Evolutionary conservation across 2,329 filamentous ascomycete species (phyloP).

Genomic region (Graphilbum sp.): DNA sequence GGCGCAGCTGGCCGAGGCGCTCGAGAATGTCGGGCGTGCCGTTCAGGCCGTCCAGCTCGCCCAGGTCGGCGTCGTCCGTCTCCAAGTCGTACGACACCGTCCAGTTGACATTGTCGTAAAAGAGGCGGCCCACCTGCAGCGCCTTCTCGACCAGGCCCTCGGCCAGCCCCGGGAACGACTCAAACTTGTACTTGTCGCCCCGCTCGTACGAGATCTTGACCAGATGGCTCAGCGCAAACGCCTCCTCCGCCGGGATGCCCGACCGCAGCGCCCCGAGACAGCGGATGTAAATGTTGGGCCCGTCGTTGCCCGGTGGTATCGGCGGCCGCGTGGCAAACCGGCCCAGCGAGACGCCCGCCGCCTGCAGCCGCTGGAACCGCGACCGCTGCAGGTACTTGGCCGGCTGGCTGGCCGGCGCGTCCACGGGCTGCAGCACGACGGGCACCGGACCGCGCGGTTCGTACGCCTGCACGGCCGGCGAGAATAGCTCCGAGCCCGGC

Average conservation of each 20-base stretch:
- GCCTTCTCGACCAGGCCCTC: conserved; percentile 79
- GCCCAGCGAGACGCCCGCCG: conserved; percentile 27
- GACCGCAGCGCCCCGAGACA: conserved; percentile 75
- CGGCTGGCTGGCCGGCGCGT: conserved; percentile 60
- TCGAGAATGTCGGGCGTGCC: conserved; percentile 59
- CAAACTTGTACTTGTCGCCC: conserved; percentile 90
- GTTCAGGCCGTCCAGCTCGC: conserved; percentile 36
- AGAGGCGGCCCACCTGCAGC: conserved; percentile 60
- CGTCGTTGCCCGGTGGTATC: conserved; percentile 45
- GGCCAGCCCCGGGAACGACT: conserved; percentile 74
- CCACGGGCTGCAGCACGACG: conserved; percentile 54
- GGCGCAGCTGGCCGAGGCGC: conserved; percentile 47
- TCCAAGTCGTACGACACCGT: conserved; percentile 49
- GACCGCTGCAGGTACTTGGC: conserved; percentile 46
- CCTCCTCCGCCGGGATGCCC: conserved; percentile 61
- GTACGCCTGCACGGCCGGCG: conserved; percentile 48
- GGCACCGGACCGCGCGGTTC: conserved; percentile 45
- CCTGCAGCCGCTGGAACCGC: conserved; percentile 22
- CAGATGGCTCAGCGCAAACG: conserved; percentile 84
- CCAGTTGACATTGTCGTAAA: conserved; percentile 65
- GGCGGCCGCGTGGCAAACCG: conserved; percentile 30
- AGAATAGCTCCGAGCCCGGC: conserved; percentile 37
- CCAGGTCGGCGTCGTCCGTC: conserved; percentile 36
- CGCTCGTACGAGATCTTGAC: conserved; percentile 92
- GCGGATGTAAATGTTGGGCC: conserved; percentile 81